These are phyloP conservation scores for Hippophae rhamnoides DNA, from an alignment of 306 rosid species.

Conservation along the genomic window DNA sequence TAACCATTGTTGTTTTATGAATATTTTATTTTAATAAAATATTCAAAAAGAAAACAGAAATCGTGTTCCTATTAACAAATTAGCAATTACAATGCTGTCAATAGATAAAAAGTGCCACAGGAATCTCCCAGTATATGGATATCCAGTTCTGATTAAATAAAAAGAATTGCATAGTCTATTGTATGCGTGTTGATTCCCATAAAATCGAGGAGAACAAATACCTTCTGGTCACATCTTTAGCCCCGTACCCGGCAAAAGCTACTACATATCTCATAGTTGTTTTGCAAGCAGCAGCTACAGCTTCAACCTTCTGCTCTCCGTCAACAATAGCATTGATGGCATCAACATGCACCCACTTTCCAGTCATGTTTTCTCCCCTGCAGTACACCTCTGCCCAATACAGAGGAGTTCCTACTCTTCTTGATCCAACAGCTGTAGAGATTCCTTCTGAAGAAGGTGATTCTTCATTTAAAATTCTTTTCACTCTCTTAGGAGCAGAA, in stretches of 20 bases:
- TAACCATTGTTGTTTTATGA: neutral
- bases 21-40: neutral
- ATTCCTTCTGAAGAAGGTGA: constrained; percentile 44
- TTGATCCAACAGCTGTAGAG: constrained; percentile 77
- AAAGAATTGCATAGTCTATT: constrained; percentile 6
- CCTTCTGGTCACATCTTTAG: constrained; percentile 98
- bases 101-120: neutral
- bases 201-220: constrained; percentile 23
- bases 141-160: constrained; percentile 6
- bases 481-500: constrained; percentile 41
- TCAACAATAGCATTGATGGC: constrained; percentile 70
- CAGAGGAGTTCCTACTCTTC: constrained; percentile 72
- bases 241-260: constrained; percentile 92
- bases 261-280: constrained; percentile 77
- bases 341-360: constrained; percentile 95
- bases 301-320: constrained; percentile 84
- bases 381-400: constrained; percentile 96
- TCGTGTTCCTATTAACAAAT: neutral
- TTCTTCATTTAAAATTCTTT: constrained; percentile 40
- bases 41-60: neutral
- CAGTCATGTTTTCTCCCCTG: constrained; percentile 74
- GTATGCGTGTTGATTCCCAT: constrained; percentile 5
- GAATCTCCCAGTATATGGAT: constrained; percentile 5
- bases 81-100: neutral
- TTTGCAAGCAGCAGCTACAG: constrained; percentile 76